A percentile compares a stretch with the other conserved stretches of the same genome.
phyloP scores from a whole-genome alignment of 73 alveolate genomes.

The Paramecium biaurelia region DNA sequence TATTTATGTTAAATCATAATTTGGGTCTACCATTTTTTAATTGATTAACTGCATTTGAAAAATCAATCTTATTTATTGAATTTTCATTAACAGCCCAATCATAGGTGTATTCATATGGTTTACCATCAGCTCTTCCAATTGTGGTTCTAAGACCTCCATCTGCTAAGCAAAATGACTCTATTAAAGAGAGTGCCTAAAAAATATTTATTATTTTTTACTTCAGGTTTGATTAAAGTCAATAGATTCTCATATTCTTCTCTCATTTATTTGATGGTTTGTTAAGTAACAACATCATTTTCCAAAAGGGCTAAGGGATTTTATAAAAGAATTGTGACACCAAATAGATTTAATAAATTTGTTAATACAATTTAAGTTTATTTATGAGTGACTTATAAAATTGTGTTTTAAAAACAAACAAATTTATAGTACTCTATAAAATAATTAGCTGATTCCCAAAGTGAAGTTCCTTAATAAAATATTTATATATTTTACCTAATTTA shows the following conservation, averaged over 20 bases:
- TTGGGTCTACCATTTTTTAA: not conserved
- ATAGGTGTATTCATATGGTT: not conserved
- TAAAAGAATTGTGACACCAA: conserved; percentile 6
- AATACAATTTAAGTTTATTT: conserved; percentile 2
- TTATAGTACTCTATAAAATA: conserved; percentile 10
- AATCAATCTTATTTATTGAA: not conserved
- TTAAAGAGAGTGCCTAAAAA: not conserved
- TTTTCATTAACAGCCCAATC: conserved; percentile 35
- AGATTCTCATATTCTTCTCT: not conserved
- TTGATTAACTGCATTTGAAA: not conserved
- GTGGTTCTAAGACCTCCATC: conserved; percentile 30
- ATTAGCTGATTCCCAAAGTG: conserved; percentile 9
- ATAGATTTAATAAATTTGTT: conserved; percentile 11
- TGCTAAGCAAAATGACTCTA: not conserved
- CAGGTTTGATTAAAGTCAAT: not conserved
- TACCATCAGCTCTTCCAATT: conserved; percentile 21
- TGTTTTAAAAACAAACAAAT: not conserved
- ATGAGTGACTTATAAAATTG: not conserved
- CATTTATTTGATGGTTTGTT: not conserved
- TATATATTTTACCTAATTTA: conserved; percentile 4
- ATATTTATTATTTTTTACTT: not conserved
- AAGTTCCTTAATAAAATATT: not conserved
- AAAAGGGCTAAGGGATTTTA: not conserved
- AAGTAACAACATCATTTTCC: conserved; percentile 1
- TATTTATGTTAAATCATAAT: not conserved